Evolutionary conservation across 1,139 yeast genomes (phyloP).

Genomic region (Saccharomyces hybrid): DNA sequence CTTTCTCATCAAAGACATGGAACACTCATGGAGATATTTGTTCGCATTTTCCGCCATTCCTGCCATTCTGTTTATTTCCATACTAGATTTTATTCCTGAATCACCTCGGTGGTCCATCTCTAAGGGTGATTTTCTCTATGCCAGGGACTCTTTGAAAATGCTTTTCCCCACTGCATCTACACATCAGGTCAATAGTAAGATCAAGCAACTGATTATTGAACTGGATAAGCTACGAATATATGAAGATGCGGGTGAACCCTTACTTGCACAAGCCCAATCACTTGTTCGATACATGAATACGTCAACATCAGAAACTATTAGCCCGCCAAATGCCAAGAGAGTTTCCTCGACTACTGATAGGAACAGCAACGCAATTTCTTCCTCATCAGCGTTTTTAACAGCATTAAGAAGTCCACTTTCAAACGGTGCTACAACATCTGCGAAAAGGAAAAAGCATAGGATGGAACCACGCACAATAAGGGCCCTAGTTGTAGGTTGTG

Average conservation of each 20-base stretch:
- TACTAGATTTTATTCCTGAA: constrained; percentile 45
- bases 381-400: neutral
- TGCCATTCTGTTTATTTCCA: constrained; percentile 33
- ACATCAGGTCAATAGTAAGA: constrained; percentile 28
- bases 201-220: constrained; percentile 29
- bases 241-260: neutral
- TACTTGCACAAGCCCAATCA: neutral
- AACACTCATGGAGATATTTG: constrained; percentile 38
- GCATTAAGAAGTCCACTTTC: neutral
- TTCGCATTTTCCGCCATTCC: constrained; percentile 38
- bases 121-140: constrained; percentile 35
- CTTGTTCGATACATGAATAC: neutral
- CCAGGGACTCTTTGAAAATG: constrained; percentile 33
- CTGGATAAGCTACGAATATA: neutral
- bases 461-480: constrained; percentile 40
- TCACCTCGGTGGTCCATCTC: constrained; percentile 50
- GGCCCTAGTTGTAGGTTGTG: constrained; percentile 61
- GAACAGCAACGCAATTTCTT: neutral
- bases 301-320: neutral
- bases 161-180: constrained; percentile 35
- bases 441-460: constrained; percentile 9
- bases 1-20: constrained; percentile 18
- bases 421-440: neutral
- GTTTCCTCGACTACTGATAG: neutral
- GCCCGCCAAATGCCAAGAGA: neutral